Percentiles rank a stretch among this genome's conserved stretches.
Conservation (phyloP, 2,329 filamentous ascomycete genomes). For the Diplodia seriata region DNA sequence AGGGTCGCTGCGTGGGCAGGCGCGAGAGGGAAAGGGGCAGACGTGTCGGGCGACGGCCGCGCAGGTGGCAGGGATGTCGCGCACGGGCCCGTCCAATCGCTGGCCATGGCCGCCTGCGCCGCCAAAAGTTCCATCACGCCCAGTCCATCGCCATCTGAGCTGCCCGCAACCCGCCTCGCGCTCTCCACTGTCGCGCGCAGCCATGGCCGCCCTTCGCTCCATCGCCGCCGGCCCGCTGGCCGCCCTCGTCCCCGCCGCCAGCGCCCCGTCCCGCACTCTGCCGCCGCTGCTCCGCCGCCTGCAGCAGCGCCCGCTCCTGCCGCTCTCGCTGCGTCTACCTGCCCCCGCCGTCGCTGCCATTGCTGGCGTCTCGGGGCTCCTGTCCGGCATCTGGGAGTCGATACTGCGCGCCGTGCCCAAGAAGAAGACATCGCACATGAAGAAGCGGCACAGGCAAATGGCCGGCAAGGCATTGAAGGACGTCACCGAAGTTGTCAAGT, state of each 20-base stretch:
- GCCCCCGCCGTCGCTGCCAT: constrained; percentile 55
- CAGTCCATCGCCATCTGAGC: constrained; percentile 50
- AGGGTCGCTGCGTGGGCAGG: constrained; percentile 31
- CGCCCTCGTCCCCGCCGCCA: constrained; percentile 42
- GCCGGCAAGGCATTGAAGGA: constrained; percentile 95
- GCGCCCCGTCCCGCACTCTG: constrained; percentile 27
- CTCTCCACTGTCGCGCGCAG: constrained; percentile 5
- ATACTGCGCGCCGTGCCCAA: constrained; percentile 93
- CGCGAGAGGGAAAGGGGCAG: constrained; percentile 32
- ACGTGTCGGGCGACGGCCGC: constrained; percentile 27
- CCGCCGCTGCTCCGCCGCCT: constrained; percentile 54
- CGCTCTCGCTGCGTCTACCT: constrained; percentile 66
- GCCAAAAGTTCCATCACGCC: constrained; percentile 53
- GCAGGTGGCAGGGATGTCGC: constrained; percentile 20
- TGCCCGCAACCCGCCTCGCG: constrained; percentile 44
- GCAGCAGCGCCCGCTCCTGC: constrained; percentile 60
- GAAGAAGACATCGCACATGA: constrained; percentile 98
- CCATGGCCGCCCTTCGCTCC: constrained; percentile 27
- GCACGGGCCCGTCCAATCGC: constrained; percentile 18
- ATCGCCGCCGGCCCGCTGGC: constrained; percentile 12
- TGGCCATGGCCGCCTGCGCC: neutral
- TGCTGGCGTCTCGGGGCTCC: constrained; percentile 55
- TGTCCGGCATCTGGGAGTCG: constrained; percentile 90
- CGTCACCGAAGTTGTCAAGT: constrained; percentile 83
- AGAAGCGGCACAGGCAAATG: constrained; percentile 91